These are phyloP conservation scores for Primulina huaijiensis DNA, from an alignment of 257 asterid species.

Conservation along the genomic window DNA sequence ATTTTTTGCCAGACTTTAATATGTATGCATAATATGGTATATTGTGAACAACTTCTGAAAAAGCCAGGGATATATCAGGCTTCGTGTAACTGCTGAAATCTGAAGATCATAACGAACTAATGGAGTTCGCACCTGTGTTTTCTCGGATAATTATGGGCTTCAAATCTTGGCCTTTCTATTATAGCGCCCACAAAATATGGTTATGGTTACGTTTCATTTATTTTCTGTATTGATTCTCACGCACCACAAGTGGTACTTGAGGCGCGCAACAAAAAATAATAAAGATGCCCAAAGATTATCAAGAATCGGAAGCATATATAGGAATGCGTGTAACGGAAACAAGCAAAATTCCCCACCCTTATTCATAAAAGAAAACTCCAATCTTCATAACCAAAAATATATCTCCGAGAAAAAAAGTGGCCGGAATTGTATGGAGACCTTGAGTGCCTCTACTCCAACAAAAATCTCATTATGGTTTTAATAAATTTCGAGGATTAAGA, in stretches of 20 bases:
- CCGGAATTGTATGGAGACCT: background rate
- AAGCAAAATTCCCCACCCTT: background rate
- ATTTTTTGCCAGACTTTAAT: conserved; percentile 17
- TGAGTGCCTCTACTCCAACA: conserved; percentile 9
- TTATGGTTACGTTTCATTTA: background rate
- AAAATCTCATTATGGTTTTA: conserved; percentile 18
- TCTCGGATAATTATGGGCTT: background rate
- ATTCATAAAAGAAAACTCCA: background rate
- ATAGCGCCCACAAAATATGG: background rate
- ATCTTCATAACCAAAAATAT: background rate
- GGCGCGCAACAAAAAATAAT: too few relatives aligned
- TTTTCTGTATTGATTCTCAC: background rate
- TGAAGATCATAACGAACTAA: too few relatives aligned
- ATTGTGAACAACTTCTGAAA: background rate
- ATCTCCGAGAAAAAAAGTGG: background rate
- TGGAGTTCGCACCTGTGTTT: background rate
- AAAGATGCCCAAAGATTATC: background rate
- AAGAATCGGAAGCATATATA: background rate
- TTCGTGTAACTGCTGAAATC: too few relatives aligned
- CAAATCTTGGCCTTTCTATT: background rate
- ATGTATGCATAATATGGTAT: background rate
- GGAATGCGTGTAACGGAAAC: background rate
- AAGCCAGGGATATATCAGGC: too few relatives aligned
- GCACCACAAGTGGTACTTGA: background rate
- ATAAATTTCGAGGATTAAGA: conserved; percentile 19